Evolutionary conservation across 345 rosid genomes (phyloP), one percentile per base, ranked within the genome.

Genomic region (Moringa oleifera): DNA sequence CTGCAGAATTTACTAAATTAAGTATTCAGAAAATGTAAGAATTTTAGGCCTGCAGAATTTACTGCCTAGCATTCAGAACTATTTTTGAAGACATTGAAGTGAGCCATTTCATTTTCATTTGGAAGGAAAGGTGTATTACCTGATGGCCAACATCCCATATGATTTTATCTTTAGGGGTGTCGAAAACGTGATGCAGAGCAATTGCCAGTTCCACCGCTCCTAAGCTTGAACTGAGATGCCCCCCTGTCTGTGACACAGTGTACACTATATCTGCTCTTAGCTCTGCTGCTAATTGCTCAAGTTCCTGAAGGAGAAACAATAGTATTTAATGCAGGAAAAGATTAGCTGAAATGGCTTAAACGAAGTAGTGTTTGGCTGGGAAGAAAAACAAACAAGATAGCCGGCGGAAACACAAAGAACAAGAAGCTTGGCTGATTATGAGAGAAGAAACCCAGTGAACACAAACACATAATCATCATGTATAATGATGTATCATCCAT

Each of bases 91-190:
- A 59, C 63, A 61, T 11, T 53, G 7, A 61, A 28, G 46, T 23
- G 3, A 20, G 50, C 18, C 49, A 17, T 12, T 28, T 28, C 3
- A 28, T 7, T 21, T 28, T 28, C 33, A 28, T 28, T 28, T 28
- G 33, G 3, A 28, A 28, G 33, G 18, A 16, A 5, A 11, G 23
- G 6, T 33, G 7, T 23, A 59, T 65, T 24, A 86, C 93, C 89
- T 87, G 94, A 75, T 87, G 94, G 24, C 94, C 94, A 33, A 87
- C 94, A 67, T 87, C 94, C 94, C 94, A 87, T 51, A 84, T 62
- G 66, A 87, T 79, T 73, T 77, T 87, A 68, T 87, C 94, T 0
- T 87, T 83, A 49, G 94, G 94, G 36, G 84, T 53, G 33, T 75
- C 71, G 69, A 87, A 87, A 8, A 84, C 86, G 68, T 79, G 79